Evolutionary conservation across 1,284 basidiomycete genomes (phyloP).

Genomic region (Papiliotrema laurentii): DNA sequence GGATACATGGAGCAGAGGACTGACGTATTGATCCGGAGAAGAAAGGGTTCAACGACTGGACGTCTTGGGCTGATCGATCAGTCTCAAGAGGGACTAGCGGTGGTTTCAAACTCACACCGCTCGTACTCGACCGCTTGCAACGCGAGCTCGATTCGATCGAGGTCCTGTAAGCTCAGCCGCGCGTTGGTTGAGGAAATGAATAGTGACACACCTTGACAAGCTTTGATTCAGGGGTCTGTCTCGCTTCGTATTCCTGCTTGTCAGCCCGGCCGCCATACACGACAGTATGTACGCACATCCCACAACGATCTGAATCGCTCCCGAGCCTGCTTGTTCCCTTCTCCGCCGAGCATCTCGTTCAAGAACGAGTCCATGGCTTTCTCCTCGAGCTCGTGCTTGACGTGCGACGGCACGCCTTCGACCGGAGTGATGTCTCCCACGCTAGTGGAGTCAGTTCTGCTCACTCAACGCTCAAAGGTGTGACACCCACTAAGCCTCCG

Average conservation of each 20-base stretch:
- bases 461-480: not conserved
- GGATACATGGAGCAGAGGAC: conserved; percentile 6
- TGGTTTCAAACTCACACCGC: conserved; percentile 48
- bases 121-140: conserved; percentile 58
- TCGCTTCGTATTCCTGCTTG: conserved; percentile 80
- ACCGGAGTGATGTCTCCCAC: conserved; percentile 92
- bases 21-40: conserved; percentile 44
- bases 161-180: conserved; percentile 51
- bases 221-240: conserved; percentile 71
- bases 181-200: not conserved
- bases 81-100: conserved; percentile 2
- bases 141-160: conserved; percentile 91
- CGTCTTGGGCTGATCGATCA: conserved; percentile 37
- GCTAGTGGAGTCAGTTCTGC: conserved; percentile 15
- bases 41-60: conserved; percentile 42
- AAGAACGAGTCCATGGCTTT: conserved; percentile 89
- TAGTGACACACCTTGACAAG: conserved; percentile 76
- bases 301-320: conserved; percentile 73
- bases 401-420: conserved; percentile 74
- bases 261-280: not conserved
- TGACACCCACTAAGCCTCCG: conserved; percentile 69
- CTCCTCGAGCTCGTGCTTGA: conserved; percentile 64
- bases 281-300: conserved; percentile 54
- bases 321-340: conserved; percentile 59
- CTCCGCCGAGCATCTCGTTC: conserved; percentile 80